These are phyloP conservation scores for Coniochaeta sp. DNA, from an alignment of 2,329 filamentous ascomycete species.

Conservation along the genomic window DNA sequence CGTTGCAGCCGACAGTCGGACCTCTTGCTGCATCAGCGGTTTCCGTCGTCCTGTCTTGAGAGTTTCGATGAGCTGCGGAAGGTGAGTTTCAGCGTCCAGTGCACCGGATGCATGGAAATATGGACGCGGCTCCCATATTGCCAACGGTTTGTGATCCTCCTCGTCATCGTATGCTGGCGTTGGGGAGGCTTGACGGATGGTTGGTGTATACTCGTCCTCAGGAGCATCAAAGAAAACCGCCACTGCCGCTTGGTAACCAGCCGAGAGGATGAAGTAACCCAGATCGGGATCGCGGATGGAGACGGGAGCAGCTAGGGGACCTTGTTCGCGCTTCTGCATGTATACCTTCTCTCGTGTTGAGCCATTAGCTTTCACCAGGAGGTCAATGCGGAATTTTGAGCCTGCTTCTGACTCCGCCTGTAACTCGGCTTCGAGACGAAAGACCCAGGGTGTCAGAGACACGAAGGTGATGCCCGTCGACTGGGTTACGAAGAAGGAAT, in stretches of 20 bases:
- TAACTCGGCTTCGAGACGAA: slow-evolving; percentile 55
- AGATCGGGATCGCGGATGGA: slow-evolving; percentile 54
- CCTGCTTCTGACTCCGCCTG: slow-evolving; percentile 47
- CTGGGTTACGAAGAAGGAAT: slow-evolving; percentile 56
- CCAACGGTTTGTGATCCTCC: slow-evolving; percentile 32
- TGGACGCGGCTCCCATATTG: slow-evolving; percentile 56
- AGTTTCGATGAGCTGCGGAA: slow-evolving; percentile 33
- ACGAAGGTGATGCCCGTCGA: slow-evolving; percentile 52
- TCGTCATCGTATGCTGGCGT: slow-evolving; percentile 33
- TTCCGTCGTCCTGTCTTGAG: slow-evolving; percentile 35
- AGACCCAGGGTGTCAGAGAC: slow-evolving; percentile 55
- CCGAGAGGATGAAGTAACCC: slow-evolving; percentile 55
- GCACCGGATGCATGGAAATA: slow-evolving; percentile 55
- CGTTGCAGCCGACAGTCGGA: slow-evolving; percentile 63
- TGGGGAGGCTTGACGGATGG: slow-evolving; percentile 21
- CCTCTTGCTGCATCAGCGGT: slow-evolving; percentile 54
- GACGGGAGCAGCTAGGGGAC: slow-evolving; percentile 44
- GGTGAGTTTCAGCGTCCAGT: slow-evolving; percentile 48
- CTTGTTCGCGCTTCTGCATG: slow-evolving; percentile 40
- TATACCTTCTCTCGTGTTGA: slow-evolving; percentile 49
- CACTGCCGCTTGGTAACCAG: slow-evolving; percentile 50
- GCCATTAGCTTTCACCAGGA: slow-evolving; percentile 51
- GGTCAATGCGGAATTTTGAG: slow-evolving; percentile 52
- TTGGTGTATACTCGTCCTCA: slow-evolving; percentile 39
- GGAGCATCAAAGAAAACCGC: slow-evolving; percentile 53